Evolutionary conservation across 495 filamentous ascomycete genomes (phyloP), one percentile per base, ranked within the genome.

Genomic region (Xanthoparmelia taractica): DNA sequence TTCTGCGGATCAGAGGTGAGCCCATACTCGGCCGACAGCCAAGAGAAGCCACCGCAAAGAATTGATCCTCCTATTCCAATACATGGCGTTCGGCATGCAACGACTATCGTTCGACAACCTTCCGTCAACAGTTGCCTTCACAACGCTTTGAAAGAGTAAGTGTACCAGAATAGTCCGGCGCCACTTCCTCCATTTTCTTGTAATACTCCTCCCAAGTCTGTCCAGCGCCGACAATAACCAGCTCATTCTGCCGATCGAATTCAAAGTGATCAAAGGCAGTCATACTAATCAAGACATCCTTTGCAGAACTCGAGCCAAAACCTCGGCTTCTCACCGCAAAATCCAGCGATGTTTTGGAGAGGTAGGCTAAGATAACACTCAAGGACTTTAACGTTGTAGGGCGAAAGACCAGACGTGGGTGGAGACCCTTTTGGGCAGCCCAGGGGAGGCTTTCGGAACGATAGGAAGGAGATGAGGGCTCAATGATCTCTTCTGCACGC

Each of bases 201-300:
- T 48, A 48, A 27, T 48, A 48, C 1, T 48, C 23, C 45, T 27
- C 45, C 45, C 45, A 48, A 27, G 45, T 27, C 23, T 48, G 45
- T 27, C 45, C 45, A 25, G 45, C 45, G 45, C 45, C 45, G 27
- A 48, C 23, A 13, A 11, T 27, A 27, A 48, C 45, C 12, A 48
- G n/a, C 23, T 48, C 45, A 5, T 48, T 48, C 45, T 48, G n/a
- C 8, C 45, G 45, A 48, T 48, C 45, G 6, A 48, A 48, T 6
- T 48, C 6, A 15, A 48, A 48, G 7, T 8, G n/a, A 48, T 48
- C 45, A 27, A 48, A 48, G 1, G 45, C 45, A 12, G 45, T 48
- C 45, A 48, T 48, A 15, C 45, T 48, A 48, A 48, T 48, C 45
- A 48, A 27, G 45, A 48, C 23, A 48, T 48, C 45, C 10, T 48